Evolutionary conservation across 106 monocot species (phyloP), one percentile per base, ranked within the genome.

Genomic region (Allium fistulosum): DNA sequence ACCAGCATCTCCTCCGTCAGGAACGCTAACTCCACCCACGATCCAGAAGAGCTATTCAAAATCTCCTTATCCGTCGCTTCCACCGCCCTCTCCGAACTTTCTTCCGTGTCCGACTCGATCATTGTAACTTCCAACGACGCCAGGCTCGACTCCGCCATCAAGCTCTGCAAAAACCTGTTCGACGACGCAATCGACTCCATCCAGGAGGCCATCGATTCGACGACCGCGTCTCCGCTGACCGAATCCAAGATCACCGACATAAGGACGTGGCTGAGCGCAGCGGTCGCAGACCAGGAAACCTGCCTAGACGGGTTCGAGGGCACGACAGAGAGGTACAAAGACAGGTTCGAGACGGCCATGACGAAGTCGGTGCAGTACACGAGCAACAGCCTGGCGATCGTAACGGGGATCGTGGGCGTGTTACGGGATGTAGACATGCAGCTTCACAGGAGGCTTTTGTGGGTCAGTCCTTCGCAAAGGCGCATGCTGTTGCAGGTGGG

Each of bases 41-140:
- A 80, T 61, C 88, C 92, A 3, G 66, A 75, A 22, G 75, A 80
- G 70, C 74, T 92, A 60, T 81, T 92, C 85, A 72, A 76, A 17
- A 47, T 85, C 66, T 84, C 92, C 14, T 82, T 92, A 66, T 6
- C 47, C 10, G 79, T 77, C 17, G 84, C 87, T 63, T 45, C 56
- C 15, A 67, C 70, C 49, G 76, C 63, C 10, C 9, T 82, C 56
- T 61, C 68, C 10, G 60, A 64, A 46, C 26, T 85, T 37, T 59
- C 68, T 2, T 61, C 77, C 49, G 49, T 75, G 13, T 18, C 71
- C 17, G 67, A 72, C 53, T 16, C 71, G 12, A 16, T 83, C 9
- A 27, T 50, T 7, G 37, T 58, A 17, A 50, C 75, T 4, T 7
- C 67, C 27, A 69, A 71, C 27, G 86, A 79, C 47, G 57, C 55